A percentile compares a stretch with the other conserved stretches of the same genome.
Evolutionary conservation across 2,329 filamentous ascomycete species (phyloP).

Genomic region (Helotiales sp.): DNA sequence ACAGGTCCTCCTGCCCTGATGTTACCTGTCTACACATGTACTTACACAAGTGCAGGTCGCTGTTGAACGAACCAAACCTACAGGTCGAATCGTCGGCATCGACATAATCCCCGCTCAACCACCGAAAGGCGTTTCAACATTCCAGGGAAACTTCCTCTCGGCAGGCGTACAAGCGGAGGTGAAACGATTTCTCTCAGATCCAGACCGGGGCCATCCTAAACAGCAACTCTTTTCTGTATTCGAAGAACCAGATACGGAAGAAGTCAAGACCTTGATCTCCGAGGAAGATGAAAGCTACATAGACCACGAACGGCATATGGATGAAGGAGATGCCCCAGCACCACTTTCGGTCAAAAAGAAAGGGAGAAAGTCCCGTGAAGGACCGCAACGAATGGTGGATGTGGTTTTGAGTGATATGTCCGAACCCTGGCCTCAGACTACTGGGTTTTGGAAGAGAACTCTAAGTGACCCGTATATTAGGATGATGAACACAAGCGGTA

Average conservation of each 20-base stretch:
- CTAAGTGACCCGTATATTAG: constrained; percentile 95
- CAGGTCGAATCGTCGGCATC: constrained; percentile 84
- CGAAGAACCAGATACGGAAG: not conserved
- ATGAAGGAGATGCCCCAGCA: constrained; percentile 29
- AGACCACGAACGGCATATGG: constrained; percentile 62
- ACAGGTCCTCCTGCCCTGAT: constrained; percentile 53
- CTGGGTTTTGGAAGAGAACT: constrained; percentile 81
- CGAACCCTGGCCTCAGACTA: constrained; percentile 87
- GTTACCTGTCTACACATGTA: not conserved
- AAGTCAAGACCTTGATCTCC: constrained; percentile 21
- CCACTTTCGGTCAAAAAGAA: constrained; percentile 42
- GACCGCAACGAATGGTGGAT: constrained; percentile 71
- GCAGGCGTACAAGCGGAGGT: constrained; percentile 76
- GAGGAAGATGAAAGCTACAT: constrained; percentile 63
- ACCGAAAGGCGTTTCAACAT: constrained; percentile 87
- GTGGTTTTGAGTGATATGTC: constrained; percentile 99
- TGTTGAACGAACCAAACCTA: constrained; percentile 74
- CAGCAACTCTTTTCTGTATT: constrained; percentile 25
- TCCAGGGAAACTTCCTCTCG: constrained; percentile 92
- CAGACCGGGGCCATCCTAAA: constrained; percentile 59
- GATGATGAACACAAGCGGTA: constrained; percentile 99
- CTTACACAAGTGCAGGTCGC: constrained; percentile 67
- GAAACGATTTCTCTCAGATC: constrained; percentile 73
- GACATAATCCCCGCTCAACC: constrained; percentile 93
- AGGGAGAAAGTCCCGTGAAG: constrained; percentile 45